Base-by-base conservation (phyloP, 805 yeast genomes). In the Wickerhamiella vanderwaltii region DNA sequence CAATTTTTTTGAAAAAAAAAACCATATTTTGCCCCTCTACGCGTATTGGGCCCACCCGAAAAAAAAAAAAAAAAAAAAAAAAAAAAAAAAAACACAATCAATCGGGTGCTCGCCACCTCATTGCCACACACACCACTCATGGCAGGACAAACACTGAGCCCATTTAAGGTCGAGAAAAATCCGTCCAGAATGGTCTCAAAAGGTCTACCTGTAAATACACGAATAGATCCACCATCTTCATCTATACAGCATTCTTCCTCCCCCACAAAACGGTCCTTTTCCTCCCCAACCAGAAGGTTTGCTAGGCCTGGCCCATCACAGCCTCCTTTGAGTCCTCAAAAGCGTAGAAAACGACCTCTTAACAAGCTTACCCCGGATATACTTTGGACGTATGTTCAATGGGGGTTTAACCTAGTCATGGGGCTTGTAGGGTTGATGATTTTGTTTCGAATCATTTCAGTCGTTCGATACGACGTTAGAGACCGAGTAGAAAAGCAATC, bases 391-490 rank as follows among this genome's bases (percentile, higher is more conserved):
- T 22, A 23, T 11, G 13, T 5, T 20, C 25, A 9, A 11, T 15
- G 13, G 11, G 9, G 5, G 2, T 68, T 78, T 58, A 80, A 83
- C 49, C 55, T 71, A 1, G 51, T 70, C 3, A 59, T 83, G 30
- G 63, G 75, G 17, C 55, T 70, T 0, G 56, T 72, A 3, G 51
- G 77, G n/a, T 48, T 75, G 1, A 77, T 69, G 53, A 60, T 77
- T 19, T 60, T 75, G 2, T 65, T 62, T 45, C 55, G 71, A 3
- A 72, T 79, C 50, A 61, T 77, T 6, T 54, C 62, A 4, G 75
- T 84, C 7, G 68, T 84, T 7, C 62, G 69, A 30, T 59, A 64
- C 49, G 98, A 88, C 58, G 83, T 88, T 12, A 73, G 76, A 46
- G 69, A 68, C 46, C 81, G 80, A 53, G 68, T 85, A 7, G 79